Base-by-base conservation (phyloP, 2,329 filamentous ascomycete genomes). In the Colletotrichum theobromicola region DNA sequence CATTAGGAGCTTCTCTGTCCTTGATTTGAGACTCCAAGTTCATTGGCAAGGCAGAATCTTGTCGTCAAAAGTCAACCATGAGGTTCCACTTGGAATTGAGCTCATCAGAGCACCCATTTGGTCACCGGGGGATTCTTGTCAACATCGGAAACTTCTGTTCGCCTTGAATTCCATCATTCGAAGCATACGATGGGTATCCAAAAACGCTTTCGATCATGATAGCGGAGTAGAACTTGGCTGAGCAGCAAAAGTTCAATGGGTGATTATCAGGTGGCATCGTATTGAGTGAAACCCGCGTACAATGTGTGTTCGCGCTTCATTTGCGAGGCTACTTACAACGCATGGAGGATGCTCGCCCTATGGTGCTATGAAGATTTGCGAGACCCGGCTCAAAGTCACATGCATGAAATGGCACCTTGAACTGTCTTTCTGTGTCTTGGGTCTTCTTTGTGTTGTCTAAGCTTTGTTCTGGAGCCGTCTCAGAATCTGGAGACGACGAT, bases 401-500 rank as follows among this genome's bases (percentile, higher is more conserved):
- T 12, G n/a, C 1, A 46, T 18, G 3, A 9, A n/a, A 21, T 7
- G 18, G n/a, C n/a, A 46, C 3, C 0, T 21, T 0, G 13, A 1
- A 18, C 5, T 46, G 10, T 21, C 5, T n/a, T 5, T 46, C 1
- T 21, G n/a, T n/a, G 10, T 4, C 42, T 7, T 7, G 3, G 4
- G 10, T 10, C 42, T 21, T n/a, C 42, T 5, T 18, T 3, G 42
- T 46, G 7, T 5, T 46, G 4, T 3, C 5, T 46, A 6, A 21
- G 15, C 37, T 4, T 10, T 8, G n/a, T 46, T 46, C 42, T 12
- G 18, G n/a, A 6, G 18, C 5, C 42, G 12, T 13, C 5, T 13
- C 42, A n/a, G 10, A 1, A 5, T 7, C 21, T 46, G 42, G 3
- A 46, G 18, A 46, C 15, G 42, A 46, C 42, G 42, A 46, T 7